Evolutionary conservation across 139 green algal species (phyloP), one percentile per base, ranked within the genome.

Genomic region (Chlamydomonas eustigma): DNA sequence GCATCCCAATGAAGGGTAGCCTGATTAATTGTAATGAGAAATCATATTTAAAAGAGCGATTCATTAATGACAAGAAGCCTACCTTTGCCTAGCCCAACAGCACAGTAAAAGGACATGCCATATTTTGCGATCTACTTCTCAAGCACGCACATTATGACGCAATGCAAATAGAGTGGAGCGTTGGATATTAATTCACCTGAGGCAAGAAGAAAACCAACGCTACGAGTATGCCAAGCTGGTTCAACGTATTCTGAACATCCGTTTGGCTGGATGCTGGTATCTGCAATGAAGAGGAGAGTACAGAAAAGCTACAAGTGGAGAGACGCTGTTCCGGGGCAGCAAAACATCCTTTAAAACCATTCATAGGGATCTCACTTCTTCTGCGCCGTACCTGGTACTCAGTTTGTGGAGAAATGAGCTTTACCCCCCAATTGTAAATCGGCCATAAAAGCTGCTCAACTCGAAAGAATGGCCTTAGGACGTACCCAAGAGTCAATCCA

Each of bases 381-480:
- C n/a, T n/a, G n/a, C 1, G 2, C 22, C 64, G 3, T 32, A 80
- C 79, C 74, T 84, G 37, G 64, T 80, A 84, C 25, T 51, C 51
- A 0, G 74, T 63, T 4, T 74, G 69, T 2, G 79, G 74, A n/a
- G 58, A 39, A 4, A 84, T 30, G 4, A 72, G 1, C 1, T 30
- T 5, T 36, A 84, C 63, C 4, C 68, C 44, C 24, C 39, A 58
- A 64, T 84, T 78, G 63, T 84, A 84, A 39, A 84, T 32, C 2
- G 79, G 79, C 52, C 39, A 78, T 50, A 84, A 64, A 50, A 84
- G 35, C 44, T 67, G 58, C 69, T 84, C 79, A 37, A 75, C 39
- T 37, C 50, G 39, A 37, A 81, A 69, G 58, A 84, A 84, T 2
- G 74, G 74, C 22, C 79, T 74, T 12, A 64, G 37, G 37, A 78